Evolutionary conservation across 129 eudicot genomes (phyloP), one percentile per base, ranked within the genome.

Genomic region (Calendula officinalis): DNA sequence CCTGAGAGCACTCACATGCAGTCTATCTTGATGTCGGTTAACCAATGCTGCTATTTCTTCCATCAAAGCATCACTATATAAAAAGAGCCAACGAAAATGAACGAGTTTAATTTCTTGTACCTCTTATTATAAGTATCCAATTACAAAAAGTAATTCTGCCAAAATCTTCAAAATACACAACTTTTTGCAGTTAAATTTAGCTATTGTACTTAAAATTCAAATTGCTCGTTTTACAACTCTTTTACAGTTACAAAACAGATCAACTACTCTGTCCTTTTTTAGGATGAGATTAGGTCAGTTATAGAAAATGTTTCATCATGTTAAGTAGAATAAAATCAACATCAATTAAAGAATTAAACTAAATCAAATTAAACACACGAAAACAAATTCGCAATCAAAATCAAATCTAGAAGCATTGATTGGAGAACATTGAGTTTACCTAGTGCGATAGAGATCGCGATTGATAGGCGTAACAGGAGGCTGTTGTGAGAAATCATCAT

Each of bases 361-460:
- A 14, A 71, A 50, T 42, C 27, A 40, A 71, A 51, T 52, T 1
- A 41, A 52, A 62, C 62, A 16, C 32, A 40, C 10, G 32, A 17
- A 15, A 45, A 62, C 14, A 53, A 60, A 30, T 7, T 9, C 35
- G 12, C 41, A 61, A 61, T 42, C 46, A 12, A 51, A 41, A 12
- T 53, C 70, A 52, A 62, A 72, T 72, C 70, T 51, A 59, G 17
- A 59, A 36, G 5, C 44, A 54, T 32, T 58, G 6, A 1, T 27
- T 13, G 2, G 8, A 12, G 12, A 35, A 27, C 7, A 39, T 4
- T 43, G 22, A 40, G 42, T 56, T 43, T 62, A 87, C 96, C 98
- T 91, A 76, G 87, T 74, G 69, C 86, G 96, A 61, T 91, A 91
- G 53, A 91, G 96, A 85, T 91, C 96, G 58, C 78, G 90, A 80